These are phyloP conservation scores for Tricholomella constricta DNA, from an alignment of 768 basidiomycete species.

Conservation along the genomic window DNA sequence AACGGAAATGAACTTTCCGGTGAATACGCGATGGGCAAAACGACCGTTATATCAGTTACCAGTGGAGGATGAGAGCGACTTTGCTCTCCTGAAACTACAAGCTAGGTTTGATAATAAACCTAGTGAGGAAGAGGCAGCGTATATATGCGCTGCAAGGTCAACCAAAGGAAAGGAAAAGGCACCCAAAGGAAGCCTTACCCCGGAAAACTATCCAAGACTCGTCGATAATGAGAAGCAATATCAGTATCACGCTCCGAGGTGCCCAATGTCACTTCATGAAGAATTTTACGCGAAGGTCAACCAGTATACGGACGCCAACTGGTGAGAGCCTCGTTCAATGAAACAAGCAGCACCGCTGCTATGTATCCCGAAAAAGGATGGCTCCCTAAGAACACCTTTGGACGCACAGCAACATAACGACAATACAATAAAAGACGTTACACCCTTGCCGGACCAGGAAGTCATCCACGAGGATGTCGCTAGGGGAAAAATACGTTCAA, in stretches of 20 bases:
- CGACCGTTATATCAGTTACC: too few species aligned
- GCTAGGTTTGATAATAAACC: not conserved
- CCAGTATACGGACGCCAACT: conserved; percentile 29
- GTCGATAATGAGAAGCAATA: conserved; percentile 35
- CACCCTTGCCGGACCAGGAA: too few species aligned
- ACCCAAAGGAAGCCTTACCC: not conserved
- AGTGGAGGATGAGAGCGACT: not conserved
- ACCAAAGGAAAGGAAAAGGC: not conserved
- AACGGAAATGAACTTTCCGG: not conserved
- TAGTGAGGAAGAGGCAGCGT: not conserved
- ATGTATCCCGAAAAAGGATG: conserved; percentile 37
- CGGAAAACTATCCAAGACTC: conserved; percentile 17
- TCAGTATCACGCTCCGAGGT: conserved; percentile 30
- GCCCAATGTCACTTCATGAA: conserved; percentile 29
- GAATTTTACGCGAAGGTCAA: conserved; percentile 34
- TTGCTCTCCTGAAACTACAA: not conserved
- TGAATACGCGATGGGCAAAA: not conserved
- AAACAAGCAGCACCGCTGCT: conserved; percentile 32
- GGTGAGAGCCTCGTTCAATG: conserved; percentile 32
- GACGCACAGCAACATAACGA: too few species aligned
- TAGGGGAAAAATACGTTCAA: too few species aligned
- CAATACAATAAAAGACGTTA: too few species aligned
- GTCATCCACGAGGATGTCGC: too few species aligned
- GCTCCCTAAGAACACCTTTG: too few species aligned
- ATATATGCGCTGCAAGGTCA: not conserved